Percentiles rank a stretch among this genome's conserved stretches.
These are phyloP conservation scores for Solanum stenotomum DNA, from an alignment of 257 asterid genomes.

Conservation along the genomic window DNA sequence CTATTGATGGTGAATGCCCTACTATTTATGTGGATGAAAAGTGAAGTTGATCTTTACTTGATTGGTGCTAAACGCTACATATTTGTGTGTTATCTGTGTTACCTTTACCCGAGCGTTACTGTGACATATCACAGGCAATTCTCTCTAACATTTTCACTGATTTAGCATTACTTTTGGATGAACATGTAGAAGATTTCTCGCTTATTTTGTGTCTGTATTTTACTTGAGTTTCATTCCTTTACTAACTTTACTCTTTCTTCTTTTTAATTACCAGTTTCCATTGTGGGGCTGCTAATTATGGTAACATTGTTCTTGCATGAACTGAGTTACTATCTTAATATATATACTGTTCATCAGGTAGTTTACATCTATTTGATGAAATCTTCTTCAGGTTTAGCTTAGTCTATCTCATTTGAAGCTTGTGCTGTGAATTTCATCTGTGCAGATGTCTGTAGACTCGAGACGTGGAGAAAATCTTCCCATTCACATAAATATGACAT, in stretches of 20 bases:
- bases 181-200: not conserved
- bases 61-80: not conserved
- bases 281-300: slow-evolving; percentile 79
- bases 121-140: not conserved
- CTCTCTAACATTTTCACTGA: not conserved
- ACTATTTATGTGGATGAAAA: not conserved
- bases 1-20: not conserved
- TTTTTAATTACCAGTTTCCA: slow-evolving; percentile 42
- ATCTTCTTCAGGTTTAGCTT: not conserved
- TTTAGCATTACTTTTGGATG: not conserved
- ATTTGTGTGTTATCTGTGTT: not conserved
- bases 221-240: not conserved
- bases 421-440: not conserved
- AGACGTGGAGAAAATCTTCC: slow-evolving; percentile 96
- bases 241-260: slow-evolving; percentile 16
- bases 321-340: slow-evolving; percentile 75
- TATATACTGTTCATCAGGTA: slow-evolving; percentile 84
- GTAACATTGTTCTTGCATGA: slow-evolving; percentile 92
- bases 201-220: not conserved
- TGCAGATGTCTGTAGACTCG: slow-evolving; percentile 91
- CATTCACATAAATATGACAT: slow-evolving; percentile 89
- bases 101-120: not conserved
- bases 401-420: not conserved
- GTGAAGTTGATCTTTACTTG: not conserved
- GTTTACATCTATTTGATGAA: not conserved